Percentiles rank a stretch among this genome's conserved stretches.
phyloP scores from a whole-genome alignment of 306 rosid species.

The Prunus mume region DNA sequence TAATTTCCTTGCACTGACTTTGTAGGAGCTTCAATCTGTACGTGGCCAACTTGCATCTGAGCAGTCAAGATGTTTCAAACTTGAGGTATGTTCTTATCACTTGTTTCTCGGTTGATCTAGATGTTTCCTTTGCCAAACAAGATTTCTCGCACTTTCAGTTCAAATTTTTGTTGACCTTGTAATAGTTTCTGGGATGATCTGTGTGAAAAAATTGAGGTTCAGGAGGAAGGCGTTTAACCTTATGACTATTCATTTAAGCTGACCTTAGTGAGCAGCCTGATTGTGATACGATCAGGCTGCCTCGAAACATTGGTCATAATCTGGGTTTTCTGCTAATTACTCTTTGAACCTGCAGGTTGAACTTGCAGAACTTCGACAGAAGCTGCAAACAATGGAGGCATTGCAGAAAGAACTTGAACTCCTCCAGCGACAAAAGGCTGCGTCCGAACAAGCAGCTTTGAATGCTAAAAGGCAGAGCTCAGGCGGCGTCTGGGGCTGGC shows the following conservation, averaged over 20 bases:
- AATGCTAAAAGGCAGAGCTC: conserved; percentile 70
- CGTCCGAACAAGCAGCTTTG: conserved; percentile 80
- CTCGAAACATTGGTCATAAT: neutral
- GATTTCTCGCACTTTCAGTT: neutral
- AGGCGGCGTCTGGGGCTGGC: conserved; percentile 96
- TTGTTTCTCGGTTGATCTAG: neutral
- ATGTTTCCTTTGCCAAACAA: neutral
- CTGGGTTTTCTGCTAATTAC: conserved; percentile 6
- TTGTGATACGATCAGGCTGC: neutral
- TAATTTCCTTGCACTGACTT: conserved; percentile 12
- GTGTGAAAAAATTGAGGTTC: neutral
- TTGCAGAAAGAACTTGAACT: conserved; percentile 90
- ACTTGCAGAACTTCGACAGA: conserved; percentile 89
- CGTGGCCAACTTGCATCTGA: conserved; percentile 90
- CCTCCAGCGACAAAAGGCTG: conserved; percentile 85
- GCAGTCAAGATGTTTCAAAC: conserved; percentile 96
- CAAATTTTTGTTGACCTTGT: neutral
- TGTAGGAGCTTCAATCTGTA: conserved; percentile 94
- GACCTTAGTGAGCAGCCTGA: neutral
- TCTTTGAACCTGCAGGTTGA: conserved; percentile 59
- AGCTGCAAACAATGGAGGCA: conserved; percentile 79
- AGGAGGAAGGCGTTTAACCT: neutral
- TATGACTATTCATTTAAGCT: neutral
- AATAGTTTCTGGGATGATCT: neutral
- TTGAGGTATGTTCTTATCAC: conserved; percentile 57